Conservation (phyloP, 768 basidiomycete genomes). For the Panaeolus papilionaceus region DNA sequence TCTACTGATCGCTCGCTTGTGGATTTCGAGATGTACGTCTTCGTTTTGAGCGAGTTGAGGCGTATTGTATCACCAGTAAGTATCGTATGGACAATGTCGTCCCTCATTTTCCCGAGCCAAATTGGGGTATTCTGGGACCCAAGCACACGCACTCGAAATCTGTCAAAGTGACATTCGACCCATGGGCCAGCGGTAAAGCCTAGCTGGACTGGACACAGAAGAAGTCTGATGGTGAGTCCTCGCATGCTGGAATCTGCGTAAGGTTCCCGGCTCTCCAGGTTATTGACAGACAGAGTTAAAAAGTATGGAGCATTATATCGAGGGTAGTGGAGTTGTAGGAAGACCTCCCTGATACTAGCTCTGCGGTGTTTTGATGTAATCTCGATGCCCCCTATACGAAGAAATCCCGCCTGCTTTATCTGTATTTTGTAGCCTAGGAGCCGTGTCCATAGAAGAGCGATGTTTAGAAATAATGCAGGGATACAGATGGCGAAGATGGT, state of each 20-base stretch:
- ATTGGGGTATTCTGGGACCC: slow-evolving; percentile 42
- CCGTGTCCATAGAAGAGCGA: background rate
- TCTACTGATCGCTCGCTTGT: slow-evolving; percentile 10
- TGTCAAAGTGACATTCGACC: slow-evolving; percentile 40
- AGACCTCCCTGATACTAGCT: slow-evolving; percentile 20
- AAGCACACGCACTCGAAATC: slow-evolving; percentile 41
- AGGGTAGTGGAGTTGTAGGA: slow-evolving; percentile 36
- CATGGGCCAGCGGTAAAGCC: slow-evolving; percentile 43
- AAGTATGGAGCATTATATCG: slow-evolving; percentile 33
- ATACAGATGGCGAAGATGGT: background rate
- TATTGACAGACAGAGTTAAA: slow-evolving; percentile 21
- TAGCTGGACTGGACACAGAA: slow-evolving; percentile 46
- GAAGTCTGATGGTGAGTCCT: slow-evolving; percentile 33
- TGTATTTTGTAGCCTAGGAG: background rate
- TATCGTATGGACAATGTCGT: slow-evolving; percentile 43
- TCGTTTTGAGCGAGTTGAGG: slow-evolving; percentile 43
- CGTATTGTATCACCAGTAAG: slow-evolving; percentile 47
- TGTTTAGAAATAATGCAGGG: background rate
- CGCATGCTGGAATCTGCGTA: slow-evolving; percentile 30
- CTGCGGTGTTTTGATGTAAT: background rate
- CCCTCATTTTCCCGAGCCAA: slow-evolving; percentile 43
- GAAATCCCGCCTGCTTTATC: background rate
- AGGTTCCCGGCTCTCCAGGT: slow-evolving; percentile 39
- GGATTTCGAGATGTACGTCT: slow-evolving; percentile 35
- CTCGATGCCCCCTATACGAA: background rate